phyloP scores from a whole-genome alignment of 495 filamentous ascomycete species.

The Annulohypoxylon maeteangense region DNA sequence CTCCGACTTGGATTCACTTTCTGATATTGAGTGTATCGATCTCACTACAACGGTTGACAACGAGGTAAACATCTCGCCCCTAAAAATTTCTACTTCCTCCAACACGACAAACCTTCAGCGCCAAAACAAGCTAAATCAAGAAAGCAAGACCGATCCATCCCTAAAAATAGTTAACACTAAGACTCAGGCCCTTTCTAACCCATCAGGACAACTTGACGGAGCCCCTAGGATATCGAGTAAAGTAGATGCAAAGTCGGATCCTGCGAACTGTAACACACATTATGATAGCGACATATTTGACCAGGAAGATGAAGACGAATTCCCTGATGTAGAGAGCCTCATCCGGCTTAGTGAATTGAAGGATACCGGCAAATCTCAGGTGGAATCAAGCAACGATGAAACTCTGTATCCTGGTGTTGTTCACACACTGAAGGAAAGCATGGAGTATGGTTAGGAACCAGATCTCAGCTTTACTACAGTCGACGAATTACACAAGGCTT shows the following conservation, averaged over 20 bases:
- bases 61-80: background rate
- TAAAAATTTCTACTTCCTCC: background rate
- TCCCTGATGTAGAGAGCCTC: slow-evolving; percentile 41
- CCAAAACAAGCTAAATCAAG: background rate
- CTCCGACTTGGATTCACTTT: slow-evolving; percentile 19
- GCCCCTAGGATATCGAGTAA: background rate
- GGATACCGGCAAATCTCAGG: slow-evolving; percentile 48
- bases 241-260: background rate
- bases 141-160: slow-evolving; percentile 16
- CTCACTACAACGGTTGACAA: slow-evolving; percentile 41
- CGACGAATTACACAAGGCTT: slow-evolving; percentile 46
- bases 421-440: slow-evolving; percentile 44
- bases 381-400: slow-evolving; percentile 46
- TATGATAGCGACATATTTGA: slow-evolving; percentile 33
- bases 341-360: slow-evolving; percentile 24
- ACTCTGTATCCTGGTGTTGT: slow-evolving; percentile 38
- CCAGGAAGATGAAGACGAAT: slow-evolving; percentile 29
- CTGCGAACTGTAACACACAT: background rate
- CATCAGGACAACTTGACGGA: background rate
- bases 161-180: slow-evolving; percentile 26
- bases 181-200: background rate
- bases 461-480: slow-evolving; percentile 48
- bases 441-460: slow-evolving; percentile 44
- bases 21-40: slow-evolving; percentile 53
- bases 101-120: background rate